Percentiles rank a stretch among this genome's conserved stretches.
These are phyloP conservation scores for carrot (Daucus carota) DNA, from an alignment of 129 eudicot genomes.

Conservation along the genomic window DH1_v3.0 NC_030385.2:32048001-32048500, in stretches of 20 bases:
- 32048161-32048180: slow-evolving; percentile 63
- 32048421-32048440: neutral
- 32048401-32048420: neutral
- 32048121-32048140: slow-evolving; percentile 91
- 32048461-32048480: neutral
- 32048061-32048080: slow-evolving; percentile 8
- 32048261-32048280: slow-evolving; percentile 94
- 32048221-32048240: slow-evolving; percentile 79
- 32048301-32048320: slow-evolving; percentile 87
- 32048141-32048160: slow-evolving; percentile 90
- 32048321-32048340: neutral
- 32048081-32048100: slow-evolving; percentile 58
- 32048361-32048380: neutral
- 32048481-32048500: neutral
- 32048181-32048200: slow-evolving; percentile 96
- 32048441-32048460: too few species aligned
- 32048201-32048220: slow-evolving; percentile 97
- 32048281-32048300: slow-evolving; percentile 91
- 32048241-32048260: slow-evolving; percentile 97
- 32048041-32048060: neutral
- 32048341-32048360: neutral
- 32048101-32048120: slow-evolving; percentile 86
- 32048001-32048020: neutral
- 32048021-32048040: neutral
- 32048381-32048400: neutral